Evolutionary conservation across 106 monocot genomes (phyloP), one percentile per base, ranked within the genome.

Genomic region (Acanthochlamys bracteata): DNA sequence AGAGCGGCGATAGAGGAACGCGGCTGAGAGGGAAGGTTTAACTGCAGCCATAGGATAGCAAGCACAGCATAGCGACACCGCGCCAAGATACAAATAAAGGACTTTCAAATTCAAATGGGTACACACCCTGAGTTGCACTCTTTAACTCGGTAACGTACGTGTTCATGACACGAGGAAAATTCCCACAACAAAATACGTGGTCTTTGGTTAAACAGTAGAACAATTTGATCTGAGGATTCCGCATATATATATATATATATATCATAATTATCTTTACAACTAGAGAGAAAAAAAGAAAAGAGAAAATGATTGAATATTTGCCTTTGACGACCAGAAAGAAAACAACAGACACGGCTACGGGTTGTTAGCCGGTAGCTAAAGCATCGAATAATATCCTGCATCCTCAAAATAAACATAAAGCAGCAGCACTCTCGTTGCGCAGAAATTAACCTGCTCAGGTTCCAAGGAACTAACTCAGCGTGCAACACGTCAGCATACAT

Each of bases 381-480:
- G 4, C 4, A 51, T 13, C 9, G 51, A 19, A 15, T 46, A 14
- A 8, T 6, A 33, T 33, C 33, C 33, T 33, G 33, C 33, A 33
- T 33, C 33, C 33, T 3, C 33, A 33, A 33, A 33, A 1, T 33
- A 33, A 33, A 33, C 33, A 33, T 14, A 15, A 19, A 51, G 51
- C 1, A 26, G 49, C 41, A 55, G 78, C 77, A 78, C 77, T 52
- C 78, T 78, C 78, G 77, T 77, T 78, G 68, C 78, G 78, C 82
- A 82, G 78, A 77, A n/a, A 78, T 77, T 74, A 74, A 46, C 82
- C 74, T 82, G 82, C 47, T 78, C 78, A 78, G 74, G 82, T 76
- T 78, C 70, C 53, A 82, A 78, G 77, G 82, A 77, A 67, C 78
- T 82, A 59, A 78, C 82, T 74, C 82, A 82, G 82, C 71, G 62